A percentile compares a stretch with the other conserved stretches of the same genome.
phyloP scores from a whole-genome alignment of 2,329 filamentous ascomycete species.

The Fusarium lateritium region DNA sequence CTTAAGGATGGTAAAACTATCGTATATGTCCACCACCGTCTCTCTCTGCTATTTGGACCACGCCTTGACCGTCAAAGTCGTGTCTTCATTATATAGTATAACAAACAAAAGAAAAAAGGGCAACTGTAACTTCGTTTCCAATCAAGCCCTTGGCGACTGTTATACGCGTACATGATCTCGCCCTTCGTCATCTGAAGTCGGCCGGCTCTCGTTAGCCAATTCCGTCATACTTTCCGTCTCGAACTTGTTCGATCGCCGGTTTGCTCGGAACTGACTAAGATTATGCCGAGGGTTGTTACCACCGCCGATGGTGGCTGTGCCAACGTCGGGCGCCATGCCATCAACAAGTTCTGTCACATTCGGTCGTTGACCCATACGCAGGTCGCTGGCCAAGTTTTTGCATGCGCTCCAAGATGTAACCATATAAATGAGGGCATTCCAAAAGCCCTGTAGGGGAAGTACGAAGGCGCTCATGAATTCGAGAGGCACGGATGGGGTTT shows the following conservation, averaged over 20 bases:
- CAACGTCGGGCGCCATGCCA: conserved; percentile 40
- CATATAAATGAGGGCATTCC: conserved; percentile 85
- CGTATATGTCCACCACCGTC: neutral
- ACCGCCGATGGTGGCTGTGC: conserved; percentile 5
- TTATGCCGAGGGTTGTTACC: conserved; percentile 38
- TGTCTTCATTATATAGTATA: conserved; percentile 31
- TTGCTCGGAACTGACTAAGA: conserved; percentile 53
- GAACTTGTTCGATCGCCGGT: conserved; percentile 53
- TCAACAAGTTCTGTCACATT: conserved; percentile 55
- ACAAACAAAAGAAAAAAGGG: conserved; percentile 26
- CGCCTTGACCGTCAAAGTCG: conserved; percentile 16
- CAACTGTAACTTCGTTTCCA: conserved; percentile 10
- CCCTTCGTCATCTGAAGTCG: conserved; percentile 54
- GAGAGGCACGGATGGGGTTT: conserved; percentile 68
- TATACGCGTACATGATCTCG: conserved; percentile 29
- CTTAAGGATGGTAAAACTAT: conserved; percentile 14
- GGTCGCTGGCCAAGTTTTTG: conserved; percentile 61
- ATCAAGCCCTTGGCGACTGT: conserved; percentile 3
- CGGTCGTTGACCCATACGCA: conserved; percentile 50
- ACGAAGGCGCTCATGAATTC: conserved; percentile 81
- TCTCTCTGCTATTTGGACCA: conserved; percentile 12
- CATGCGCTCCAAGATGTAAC: conserved; percentile 78
- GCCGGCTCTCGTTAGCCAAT: conserved; percentile 57
- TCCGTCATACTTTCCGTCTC: conserved; percentile 69
- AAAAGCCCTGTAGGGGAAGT: conserved; percentile 85